Evolutionary conservation across 176 grass and related monocot genomes (phyloP).

Genomic region (Metroxylon sagu): DNA sequence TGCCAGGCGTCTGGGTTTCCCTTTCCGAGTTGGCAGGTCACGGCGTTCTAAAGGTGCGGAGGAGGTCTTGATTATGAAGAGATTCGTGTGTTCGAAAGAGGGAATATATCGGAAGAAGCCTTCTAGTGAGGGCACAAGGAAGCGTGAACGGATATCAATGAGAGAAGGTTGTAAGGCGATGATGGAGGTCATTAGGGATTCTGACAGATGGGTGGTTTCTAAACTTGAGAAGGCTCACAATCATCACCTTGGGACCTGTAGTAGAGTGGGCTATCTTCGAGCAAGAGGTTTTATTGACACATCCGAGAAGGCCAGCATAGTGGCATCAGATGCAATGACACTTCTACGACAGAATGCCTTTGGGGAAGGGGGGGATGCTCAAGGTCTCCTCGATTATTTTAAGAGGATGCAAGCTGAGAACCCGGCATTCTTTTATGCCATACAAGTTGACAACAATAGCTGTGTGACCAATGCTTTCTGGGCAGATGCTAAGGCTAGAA

Average conservation of each 20-base stretch:
- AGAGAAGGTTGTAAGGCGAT: constrained; percentile 93
- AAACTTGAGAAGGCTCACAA: constrained; percentile 93
- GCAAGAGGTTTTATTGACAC: constrained; percentile 38
- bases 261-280: constrained; percentile 63
- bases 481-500: constrained; percentile 67
- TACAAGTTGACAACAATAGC: constrained; percentile 71
- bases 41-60: constrained; percentile 71
- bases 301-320: constrained; percentile 30
- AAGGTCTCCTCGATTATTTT: constrained; percentile 70
- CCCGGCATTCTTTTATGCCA: constrained; percentile 64
- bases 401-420: constrained; percentile 56
- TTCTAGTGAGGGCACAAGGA: constrained; percentile 39
- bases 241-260: constrained; percentile 57
- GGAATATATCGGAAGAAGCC: constrained; percentile 61
- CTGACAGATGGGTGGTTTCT: constrained; percentile 65
- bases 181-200: constrained; percentile 90
- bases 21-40: constrained; percentile 73
- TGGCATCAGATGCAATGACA: constrained; percentile 33
- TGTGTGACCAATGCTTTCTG: constrained; percentile 80
- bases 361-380: constrained; percentile 51
- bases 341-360: constrained; percentile 57
- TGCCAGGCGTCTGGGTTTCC: constrained; percentile 55
- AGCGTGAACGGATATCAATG: constrained; percentile 74
- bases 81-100: constrained; percentile 90
- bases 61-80: constrained; percentile 88